Conservation (phyloP, 2,329 filamentous ascomycete genomes). For the Allantophomopsis lycopodina region DNA sequence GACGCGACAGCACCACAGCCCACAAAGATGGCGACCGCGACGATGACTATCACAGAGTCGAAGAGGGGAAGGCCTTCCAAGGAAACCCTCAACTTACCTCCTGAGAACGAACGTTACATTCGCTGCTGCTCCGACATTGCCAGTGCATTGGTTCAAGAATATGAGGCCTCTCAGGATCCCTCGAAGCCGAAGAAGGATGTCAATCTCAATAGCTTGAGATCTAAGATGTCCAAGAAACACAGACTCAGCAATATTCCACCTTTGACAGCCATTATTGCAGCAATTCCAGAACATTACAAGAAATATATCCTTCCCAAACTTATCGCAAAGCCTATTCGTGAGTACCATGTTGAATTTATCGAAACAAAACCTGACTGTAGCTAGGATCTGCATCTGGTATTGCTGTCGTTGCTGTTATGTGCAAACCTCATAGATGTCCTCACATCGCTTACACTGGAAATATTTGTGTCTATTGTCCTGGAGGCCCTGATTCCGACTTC, state of each 20-base stretch:
- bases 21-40: constrained; percentile 40
- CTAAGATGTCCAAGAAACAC: constrained; percentile 87
- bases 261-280: constrained; percentile 91
- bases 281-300: constrained; percentile 98
- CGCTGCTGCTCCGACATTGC: constrained; percentile 93
- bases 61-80: constrained; percentile 45
- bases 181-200: constrained; percentile 68
- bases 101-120: constrained; percentile 90
- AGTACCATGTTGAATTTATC: constrained; percentile 32
- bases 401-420: constrained; percentile 98
- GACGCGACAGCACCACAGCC: background rate
- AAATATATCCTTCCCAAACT: constrained; percentile 96
- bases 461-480: constrained; percentile 97
- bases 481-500: constrained; percentile 94
- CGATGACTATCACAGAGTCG: constrained; percentile 41
- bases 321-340: constrained; percentile 89
- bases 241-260: constrained; percentile 77
- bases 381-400: constrained; percentile 90
- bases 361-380: constrained; percentile 4
- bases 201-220: constrained; percentile 80
- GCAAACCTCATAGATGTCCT: constrained; percentile 93
- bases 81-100: constrained; percentile 53
- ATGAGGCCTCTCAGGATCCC: constrained; percentile 66
- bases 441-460: constrained; percentile 98
- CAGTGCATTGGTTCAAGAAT: constrained; percentile 85